Evolutionary conservation across 768 basidiomycete species (phyloP).

Genomic region (Suillus weaverae): DNA sequence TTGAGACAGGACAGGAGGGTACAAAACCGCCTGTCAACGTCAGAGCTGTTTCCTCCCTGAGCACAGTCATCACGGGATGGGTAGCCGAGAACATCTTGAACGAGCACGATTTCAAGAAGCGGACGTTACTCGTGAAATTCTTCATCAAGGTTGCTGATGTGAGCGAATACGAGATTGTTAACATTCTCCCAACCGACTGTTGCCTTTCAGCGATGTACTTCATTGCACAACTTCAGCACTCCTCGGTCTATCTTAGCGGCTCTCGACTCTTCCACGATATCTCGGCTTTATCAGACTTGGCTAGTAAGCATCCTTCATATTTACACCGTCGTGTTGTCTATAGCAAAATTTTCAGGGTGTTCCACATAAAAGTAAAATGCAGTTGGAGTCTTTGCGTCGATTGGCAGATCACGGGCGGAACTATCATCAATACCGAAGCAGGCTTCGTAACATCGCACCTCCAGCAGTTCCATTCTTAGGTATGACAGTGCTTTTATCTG

Average conservation of each 20-base stretch:
- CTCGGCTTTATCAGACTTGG: slow-evolving; percentile 93
- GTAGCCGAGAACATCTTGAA: slow-evolving; percentile 92
- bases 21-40: slow-evolving; percentile 66
- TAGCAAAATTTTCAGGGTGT: slow-evolving; percentile 54
- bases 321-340: not conserved
- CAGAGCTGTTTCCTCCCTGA: slow-evolving; percentile 81
- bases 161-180: slow-evolving; percentile 33
- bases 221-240: slow-evolving; percentile 87
- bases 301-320: slow-evolving; percentile 51
- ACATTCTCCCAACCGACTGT: slow-evolving; percentile 13
- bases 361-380: slow-evolving; percentile 78
- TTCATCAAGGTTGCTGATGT: slow-evolving; percentile 94
- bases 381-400: slow-evolving; percentile 77
- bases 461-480: slow-evolving; percentile 97
- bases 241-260: slow-evolving; percentile 92
- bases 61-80: slow-evolving; percentile 94
- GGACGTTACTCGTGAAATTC: slow-evolving; percentile 78
- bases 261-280: slow-evolving; percentile 92
- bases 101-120: slow-evolving; percentile 86
- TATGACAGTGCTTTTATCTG: slow-evolving; percentile 28
- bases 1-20: slow-evolving; percentile 79
- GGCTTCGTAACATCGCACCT: slow-evolving; percentile 82
- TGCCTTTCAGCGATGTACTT: slow-evolving; percentile 71
- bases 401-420: slow-evolving; percentile 91
- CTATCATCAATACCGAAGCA: slow-evolving; percentile 87